A percentile compares a stretch with the other conserved stretches of the same genome.
Evolutionary conservation across 495 filamentous ascomycete species (phyloP).

Genomic region (Aspergillus cavernicola): DNA sequence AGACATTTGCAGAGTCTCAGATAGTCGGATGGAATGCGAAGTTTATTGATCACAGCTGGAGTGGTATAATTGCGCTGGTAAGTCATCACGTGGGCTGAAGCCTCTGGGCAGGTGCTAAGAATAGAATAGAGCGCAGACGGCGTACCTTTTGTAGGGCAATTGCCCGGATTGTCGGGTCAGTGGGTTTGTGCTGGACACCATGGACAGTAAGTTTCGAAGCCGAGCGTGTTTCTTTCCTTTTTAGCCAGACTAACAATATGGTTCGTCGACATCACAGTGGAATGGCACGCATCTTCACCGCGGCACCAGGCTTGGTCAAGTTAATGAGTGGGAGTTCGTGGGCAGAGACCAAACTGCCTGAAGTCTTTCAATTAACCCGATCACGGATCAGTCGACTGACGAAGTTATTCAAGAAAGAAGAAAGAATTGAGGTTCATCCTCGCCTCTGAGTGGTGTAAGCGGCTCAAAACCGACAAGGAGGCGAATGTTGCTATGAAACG

Average conservation of each 20-base stretch:
- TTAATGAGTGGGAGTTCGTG: background rate
- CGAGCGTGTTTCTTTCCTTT: background rate
- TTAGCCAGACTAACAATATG: background rate
- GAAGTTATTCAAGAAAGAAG: background rate
- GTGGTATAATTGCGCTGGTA: conserved; percentile 1
- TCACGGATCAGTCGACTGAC: background rate
- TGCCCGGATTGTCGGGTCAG: conserved; percentile 1
- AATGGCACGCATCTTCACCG: conserved; percentile 4
- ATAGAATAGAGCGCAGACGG: conserved; percentile 6
- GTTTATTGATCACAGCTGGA: background rate
- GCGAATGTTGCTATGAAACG: too few species aligned
- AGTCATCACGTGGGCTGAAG: background rate
- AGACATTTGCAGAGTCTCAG: background rate
- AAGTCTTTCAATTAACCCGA: background rate
- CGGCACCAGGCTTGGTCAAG: background rate
- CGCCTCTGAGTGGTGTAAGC: background rate
- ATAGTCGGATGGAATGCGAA: background rate
- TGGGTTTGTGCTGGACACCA: conserved; percentile 8
- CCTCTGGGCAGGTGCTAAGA: too few species aligned
- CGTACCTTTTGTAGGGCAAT: conserved; percentile 1
- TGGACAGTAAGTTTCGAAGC: conserved; percentile 4
- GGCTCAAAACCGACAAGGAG: too few species aligned
- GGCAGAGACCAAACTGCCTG: background rate
- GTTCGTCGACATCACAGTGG: background rate
- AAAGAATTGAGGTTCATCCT: background rate